Percentiles rank a stretch among this genome's conserved stretches.
phyloP scores from a whole-genome alignment of 2,329 filamentous ascomycete species.

The Ophiostoma piceae region DNA sequence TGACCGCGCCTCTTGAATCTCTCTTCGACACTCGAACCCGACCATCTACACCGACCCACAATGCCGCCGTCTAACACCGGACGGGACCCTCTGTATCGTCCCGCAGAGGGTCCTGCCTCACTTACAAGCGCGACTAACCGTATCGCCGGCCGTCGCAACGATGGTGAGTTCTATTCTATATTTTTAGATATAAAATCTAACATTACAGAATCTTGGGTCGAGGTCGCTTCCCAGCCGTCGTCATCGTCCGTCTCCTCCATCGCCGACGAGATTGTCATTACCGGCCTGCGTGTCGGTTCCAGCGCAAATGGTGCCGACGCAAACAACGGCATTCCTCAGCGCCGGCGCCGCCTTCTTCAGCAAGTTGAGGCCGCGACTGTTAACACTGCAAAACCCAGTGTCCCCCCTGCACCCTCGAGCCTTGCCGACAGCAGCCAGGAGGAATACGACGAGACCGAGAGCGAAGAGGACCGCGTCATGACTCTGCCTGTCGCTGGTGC shows the following conservation, averaged over 20 bases:
- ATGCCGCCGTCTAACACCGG: slow-evolving; percentile 18
- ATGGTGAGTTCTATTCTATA: slow-evolving; percentile 32
- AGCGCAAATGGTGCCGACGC: slow-evolving; percentile 38
- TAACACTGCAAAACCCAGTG: slow-evolving; percentile 31
- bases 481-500: slow-evolving; percentile 31
- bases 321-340: slow-evolving; percentile 47
- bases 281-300: slow-evolving; percentile 70
- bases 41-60: slow-evolving; percentile 12
- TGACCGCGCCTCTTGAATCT: background rate
- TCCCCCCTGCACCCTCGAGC: slow-evolving; percentile 28
- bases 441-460: slow-evolving; percentile 91
- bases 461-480: slow-evolving; percentile 68
- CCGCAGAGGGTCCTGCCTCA: slow-evolving; percentile 17
- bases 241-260: slow-evolving; percentile 86
- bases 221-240: slow-evolving; percentile 86
- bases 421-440: slow-evolving; percentile 71
- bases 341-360: slow-evolving; percentile 49
- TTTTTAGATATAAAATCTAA: background rate
- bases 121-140: slow-evolving; percentile 23
- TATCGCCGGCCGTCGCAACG: slow-evolving; percentile 31
- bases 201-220: slow-evolving; percentile 83
- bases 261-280: slow-evolving; percentile 84
- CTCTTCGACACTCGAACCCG: too few species aligned
- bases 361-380: slow-evolving; percentile 32
- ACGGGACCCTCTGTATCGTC: slow-evolving; percentile 21